Evolutionary conservation across 2,329 filamentous ascomycete genomes (phyloP), one percentile per base, ranked within the genome.

Genomic region (Aspergillus novofumigatus): DNA sequence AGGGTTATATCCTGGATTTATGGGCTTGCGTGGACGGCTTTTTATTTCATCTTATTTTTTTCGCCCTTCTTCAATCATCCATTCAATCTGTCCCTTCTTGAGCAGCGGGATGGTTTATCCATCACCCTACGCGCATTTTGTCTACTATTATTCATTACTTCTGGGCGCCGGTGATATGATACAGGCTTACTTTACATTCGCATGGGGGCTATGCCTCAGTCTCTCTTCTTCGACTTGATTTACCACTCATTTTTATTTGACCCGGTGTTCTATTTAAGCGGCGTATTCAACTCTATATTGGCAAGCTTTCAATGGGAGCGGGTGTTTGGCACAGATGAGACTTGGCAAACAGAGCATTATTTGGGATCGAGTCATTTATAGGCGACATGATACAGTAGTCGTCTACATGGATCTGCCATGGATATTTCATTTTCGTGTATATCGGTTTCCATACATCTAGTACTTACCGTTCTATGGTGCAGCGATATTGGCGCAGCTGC

Each of bases 151-250:
- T 58, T 55, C 52, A 35, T 61, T 61, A 59, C 58, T 54, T 62
- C 62, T 55, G 49, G 63, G 67, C 64, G 65, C 59, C 52, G 60
- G 63, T 60, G 65, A 65, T 65, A 64, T 66, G 61, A 59, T 65
- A 63, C 60, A 61, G 62, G 59, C 53, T 62, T 62, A 58, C 63
- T 64, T 62, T 62, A 58, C 63, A 55, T 58, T 52, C 62, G 62
- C 64, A 59, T 62, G 61, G 58, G 58, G 23, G 23, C 44, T 23
- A 23, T 11, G 44, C 21, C 44, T 14, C 20, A 26, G 3, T 7
- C 4, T 55, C 48, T 28, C 61, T 51, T 59, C 35, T 60, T 49
- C 57, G 29, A 47, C 47, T 49, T 47, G 35, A 29, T 50, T 49
- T 29, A 9, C 32, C 23, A 32, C 47, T 32, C 29, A 25, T 21